Conservation (phyloP, 192 early-diverging fungal genomes). For the Entophlyctis luteolus region DNA sequence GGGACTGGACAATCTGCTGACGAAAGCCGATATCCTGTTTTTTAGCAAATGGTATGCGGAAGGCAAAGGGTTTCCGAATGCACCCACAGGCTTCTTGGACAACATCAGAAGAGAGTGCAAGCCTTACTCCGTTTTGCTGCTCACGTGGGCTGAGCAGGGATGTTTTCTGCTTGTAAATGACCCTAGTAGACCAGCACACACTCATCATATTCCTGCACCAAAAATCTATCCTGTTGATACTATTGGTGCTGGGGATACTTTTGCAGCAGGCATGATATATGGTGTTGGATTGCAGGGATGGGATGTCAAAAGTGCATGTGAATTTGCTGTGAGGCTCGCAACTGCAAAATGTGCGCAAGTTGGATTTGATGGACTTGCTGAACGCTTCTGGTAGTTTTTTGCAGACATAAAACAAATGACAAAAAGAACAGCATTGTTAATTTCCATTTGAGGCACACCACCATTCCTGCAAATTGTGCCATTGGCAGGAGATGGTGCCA, state of each 20-base stretch:
- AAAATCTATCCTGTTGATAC: conserved; percentile 28
- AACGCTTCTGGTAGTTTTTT: not conserved
- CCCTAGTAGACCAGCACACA: conserved; percentile 9
- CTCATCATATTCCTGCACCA: conserved; percentile 25
- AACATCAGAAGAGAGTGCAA: conserved; percentile 28
- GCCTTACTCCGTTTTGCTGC: conserved; percentile 49
- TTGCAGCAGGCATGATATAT: conserved; percentile 30
- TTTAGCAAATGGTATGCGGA: conserved; percentile 65
- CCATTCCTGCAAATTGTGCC: too few relatives aligned
- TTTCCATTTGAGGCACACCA: too few relatives aligned
- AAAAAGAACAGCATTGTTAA: too few relatives aligned
- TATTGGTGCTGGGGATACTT: conserved; percentile 39
- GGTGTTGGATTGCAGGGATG: conserved; percentile 7
- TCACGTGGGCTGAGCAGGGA: conserved; percentile 61
- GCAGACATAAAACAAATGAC: not conserved
- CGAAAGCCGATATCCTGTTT: conserved; percentile 57
- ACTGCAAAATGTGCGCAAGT: conserved; percentile 31
- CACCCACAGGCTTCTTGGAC: conserved; percentile 35
- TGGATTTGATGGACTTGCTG: conserved; percentile 26
- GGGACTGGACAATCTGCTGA: conserved; percentile 54
- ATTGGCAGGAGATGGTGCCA: too few relatives aligned
- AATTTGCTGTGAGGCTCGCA: conserved; percentile 16
- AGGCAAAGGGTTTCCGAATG: conserved; percentile 49
- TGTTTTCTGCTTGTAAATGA: conserved; percentile 37
- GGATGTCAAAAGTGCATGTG: not conserved